phyloP scores from a whole-genome alignment of 164 flowering plant genomes.

The Chimonanthus salicifolius region DNA sequence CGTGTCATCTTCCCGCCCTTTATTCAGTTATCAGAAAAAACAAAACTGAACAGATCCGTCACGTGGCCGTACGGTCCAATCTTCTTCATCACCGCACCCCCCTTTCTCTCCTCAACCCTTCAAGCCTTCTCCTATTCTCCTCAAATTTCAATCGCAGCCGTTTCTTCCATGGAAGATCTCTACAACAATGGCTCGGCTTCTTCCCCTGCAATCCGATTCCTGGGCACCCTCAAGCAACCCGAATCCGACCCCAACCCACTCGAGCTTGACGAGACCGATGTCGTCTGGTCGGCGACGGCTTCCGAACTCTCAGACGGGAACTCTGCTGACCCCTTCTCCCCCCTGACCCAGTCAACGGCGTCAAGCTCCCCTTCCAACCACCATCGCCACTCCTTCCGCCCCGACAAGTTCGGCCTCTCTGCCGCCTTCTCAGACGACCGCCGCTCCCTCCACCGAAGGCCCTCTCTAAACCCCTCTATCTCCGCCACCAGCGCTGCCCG shows the following conservation, averaged over 20 bases:
- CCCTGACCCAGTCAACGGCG: constrained; percentile 4
- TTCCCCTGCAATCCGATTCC: constrained; percentile 25
- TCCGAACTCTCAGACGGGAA: constrained; percentile 14
- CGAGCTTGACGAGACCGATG: constrained; percentile 48
- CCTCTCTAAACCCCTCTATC: constrained; percentile 28
- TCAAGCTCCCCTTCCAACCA: constrained; percentile 1
- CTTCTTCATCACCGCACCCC: not conserved
- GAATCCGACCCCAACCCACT: constrained; percentile 19
- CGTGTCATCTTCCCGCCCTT: not conserved
- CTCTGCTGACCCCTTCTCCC: not conserved
- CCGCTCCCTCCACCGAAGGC: constrained; percentile 26
- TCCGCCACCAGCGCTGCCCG: constrained; percentile 32
- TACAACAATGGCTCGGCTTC: constrained; percentile 13
- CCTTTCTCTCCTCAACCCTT: not conserved
- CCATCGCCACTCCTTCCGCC: constrained; percentile 17
- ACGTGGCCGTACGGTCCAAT: not conserved
- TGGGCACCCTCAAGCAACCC: constrained; percentile 25
- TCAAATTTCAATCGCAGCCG: not conserved
- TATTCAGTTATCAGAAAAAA: not conserved
- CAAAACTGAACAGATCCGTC: not conserved
- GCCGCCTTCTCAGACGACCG: constrained; percentile 35
- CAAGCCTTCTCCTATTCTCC: not conserved
- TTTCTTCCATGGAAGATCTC: constrained; percentile 1
- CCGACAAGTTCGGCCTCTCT: constrained; percentile 35
- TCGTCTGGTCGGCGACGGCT: constrained; percentile 38